Evolutionary conservation across 805 yeast genomes (phyloP).

Genomic region (Wickerhamiella allomyrinae): DNA sequence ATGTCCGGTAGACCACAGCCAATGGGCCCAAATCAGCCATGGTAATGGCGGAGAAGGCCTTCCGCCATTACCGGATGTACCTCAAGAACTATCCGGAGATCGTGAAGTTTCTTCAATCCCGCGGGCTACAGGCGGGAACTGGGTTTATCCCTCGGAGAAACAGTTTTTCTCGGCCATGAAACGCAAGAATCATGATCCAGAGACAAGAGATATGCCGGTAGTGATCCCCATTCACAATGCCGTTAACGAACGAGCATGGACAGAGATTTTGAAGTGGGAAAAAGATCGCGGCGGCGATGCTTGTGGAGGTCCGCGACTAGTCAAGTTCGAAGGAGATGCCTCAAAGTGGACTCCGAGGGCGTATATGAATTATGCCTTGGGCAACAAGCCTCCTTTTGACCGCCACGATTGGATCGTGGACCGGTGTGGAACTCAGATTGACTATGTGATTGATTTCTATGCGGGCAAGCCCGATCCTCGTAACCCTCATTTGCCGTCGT

Average conservation of each 20-base stretch:
- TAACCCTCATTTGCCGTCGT: slow-evolving; percentile 38
- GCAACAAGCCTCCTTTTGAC: slow-evolving; percentile 75
- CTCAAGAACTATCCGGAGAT: slow-evolving; percentile 43
- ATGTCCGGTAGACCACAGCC: slow-evolving; percentile 20
- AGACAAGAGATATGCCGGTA: slow-evolving; percentile 67
- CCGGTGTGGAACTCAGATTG: slow-evolving; percentile 70
- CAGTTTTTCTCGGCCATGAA: slow-evolving; percentile 92
- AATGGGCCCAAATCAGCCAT: slow-evolving; percentile 10
- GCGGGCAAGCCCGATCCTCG: slow-evolving; percentile 37
- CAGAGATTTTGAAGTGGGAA: slow-evolving; percentile 75
- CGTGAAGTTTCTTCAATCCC: slow-evolving; percentile 76
- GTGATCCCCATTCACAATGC: slow-evolving; percentile 90
- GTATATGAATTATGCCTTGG: slow-evolving; percentile 46
- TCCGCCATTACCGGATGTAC: slow-evolving; percentile 16
- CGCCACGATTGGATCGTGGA: slow-evolving; percentile 90
- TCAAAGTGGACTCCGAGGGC: slow-evolving; percentile 82
- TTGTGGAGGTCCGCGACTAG: slow-evolving; percentile 77
- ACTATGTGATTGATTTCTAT: slow-evolving; percentile 89
- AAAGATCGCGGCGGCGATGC: slow-evolving; percentile 19
- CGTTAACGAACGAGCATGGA: slow-evolving; percentile 90
- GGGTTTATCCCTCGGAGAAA: slow-evolving; percentile 93
- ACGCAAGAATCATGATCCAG: slow-evolving; percentile 78
- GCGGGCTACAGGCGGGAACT: slow-evolving; percentile 54
- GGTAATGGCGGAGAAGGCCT: slow-evolving; percentile 26
- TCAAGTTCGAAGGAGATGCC: slow-evolving; percentile 82